These are phyloP conservation scores for Thymus mandschuricus DNA, from an alignment of 257 asterid genomes.

Conservation along the genomic window DNA sequence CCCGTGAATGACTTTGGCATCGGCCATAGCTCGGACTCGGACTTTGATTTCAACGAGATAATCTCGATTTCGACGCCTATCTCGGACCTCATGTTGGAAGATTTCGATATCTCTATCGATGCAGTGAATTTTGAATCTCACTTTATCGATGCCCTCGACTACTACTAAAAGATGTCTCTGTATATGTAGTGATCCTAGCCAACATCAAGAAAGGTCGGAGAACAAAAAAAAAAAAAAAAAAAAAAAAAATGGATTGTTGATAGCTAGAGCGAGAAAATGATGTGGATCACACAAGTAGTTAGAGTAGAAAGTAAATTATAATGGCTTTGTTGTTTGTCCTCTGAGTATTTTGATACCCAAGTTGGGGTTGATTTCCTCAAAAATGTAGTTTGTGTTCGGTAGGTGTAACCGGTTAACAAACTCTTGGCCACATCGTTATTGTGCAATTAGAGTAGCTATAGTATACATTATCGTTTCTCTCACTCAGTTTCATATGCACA, in stretches of 20 bases:
- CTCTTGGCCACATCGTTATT: too few species aligned
- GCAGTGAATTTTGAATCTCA: constrained; percentile 40
- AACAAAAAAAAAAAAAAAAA: too few species aligned
- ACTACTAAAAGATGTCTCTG: background rate
- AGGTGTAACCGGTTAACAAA: background rate
- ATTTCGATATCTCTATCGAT: constrained; percentile 46
- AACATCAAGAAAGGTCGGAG: constrained; percentile 14
- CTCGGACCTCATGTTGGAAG: constrained; percentile 39
- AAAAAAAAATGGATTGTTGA: constrained; percentile 27
- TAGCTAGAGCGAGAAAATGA: constrained; percentile 8
- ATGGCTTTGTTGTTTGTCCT: background rate
- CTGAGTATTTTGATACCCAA: too few species aligned
- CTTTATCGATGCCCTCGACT: constrained; percentile 41
- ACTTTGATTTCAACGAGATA: constrained; percentile 52
- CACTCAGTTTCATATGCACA: too few species aligned
- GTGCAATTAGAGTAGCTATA: too few species aligned
- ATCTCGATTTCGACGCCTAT: constrained; percentile 54
- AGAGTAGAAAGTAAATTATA: constrained; percentile 4
- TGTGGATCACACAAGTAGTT: constrained; percentile 13
- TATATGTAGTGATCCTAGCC: constrained; percentile 35
- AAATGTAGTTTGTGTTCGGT: too few species aligned
- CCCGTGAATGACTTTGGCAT: constrained; percentile 40
- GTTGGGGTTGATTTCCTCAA: too few species aligned
- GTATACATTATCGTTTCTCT: too few species aligned
- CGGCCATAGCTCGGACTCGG: constrained; percentile 42